Base-by-base conservation (phyloP, 2,329 filamentous ascomycete species). In the Rhynchosporium agropyri region DNA sequence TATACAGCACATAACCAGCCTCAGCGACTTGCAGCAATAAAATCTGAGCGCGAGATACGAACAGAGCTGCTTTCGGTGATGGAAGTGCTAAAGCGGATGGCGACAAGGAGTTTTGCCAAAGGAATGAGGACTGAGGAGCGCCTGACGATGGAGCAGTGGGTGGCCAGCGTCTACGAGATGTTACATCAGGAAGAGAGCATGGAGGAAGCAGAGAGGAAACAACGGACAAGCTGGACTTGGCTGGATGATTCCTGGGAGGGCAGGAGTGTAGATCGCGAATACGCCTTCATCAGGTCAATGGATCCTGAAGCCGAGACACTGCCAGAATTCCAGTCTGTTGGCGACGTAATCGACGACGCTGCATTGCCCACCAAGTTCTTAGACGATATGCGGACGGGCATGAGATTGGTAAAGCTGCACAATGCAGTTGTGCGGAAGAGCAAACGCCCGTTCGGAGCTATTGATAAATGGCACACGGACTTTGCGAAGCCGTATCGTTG, bases 401-500 rank as follows among this genome's bases (percentile, higher is more conserved):
- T 95, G 46, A 84, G 89, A 49, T 84, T 99, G 2, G 87, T 98
- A 38, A 87, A 88, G 69, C 84, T 98, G 67, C 95, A 99, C 81
- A 99, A 99, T 74, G 88, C 89, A 13, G 87, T 91, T 0, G 90
- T 99, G 38, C 86, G 87, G 72, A 91, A 91, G 74, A 97, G 93
- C 28, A 88, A 89, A 73, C 84, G 91, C 36, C 90, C 90, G 7
- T 98, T 98, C 74, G 92, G 93, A 58, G 86, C 91, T 66, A 97
- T 99, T 73, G 92, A 91, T 62, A 84, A 84, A 9, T 97, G 89
- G 76, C 95, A 98, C 75, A 88, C 87, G n/a, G 92, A 99, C 76
- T 94, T 95, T 9, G 88, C 87, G 64, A 98, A 98, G 77, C 95
- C 95, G 0, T 99, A 99, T 76, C 89, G 95, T 55, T 89, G 89